Evolutionary conservation across 345 rosid genomes (phyloP).

Genomic region (Ricinus communis): DNA sequence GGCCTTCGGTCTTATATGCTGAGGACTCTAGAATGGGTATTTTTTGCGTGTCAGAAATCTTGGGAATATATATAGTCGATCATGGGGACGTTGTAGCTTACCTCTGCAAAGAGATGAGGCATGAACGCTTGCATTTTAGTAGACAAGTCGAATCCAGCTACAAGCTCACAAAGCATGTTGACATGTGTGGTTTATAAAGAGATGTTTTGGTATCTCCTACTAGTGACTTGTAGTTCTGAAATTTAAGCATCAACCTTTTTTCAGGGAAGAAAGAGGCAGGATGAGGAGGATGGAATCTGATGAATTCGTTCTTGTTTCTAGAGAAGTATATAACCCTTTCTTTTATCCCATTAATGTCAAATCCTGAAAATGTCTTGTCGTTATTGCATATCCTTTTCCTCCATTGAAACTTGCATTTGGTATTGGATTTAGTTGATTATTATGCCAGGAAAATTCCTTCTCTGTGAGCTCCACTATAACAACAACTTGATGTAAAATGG

Average conservation of each 20-base stretch:
- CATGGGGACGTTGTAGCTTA: conserved; percentile 7
- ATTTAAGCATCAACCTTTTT: conserved; percentile 33
- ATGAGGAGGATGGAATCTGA: conserved; percentile 40
- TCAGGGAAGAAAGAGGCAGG: conserved; percentile 13
- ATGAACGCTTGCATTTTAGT: conserved; percentile 11
- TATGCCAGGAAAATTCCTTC: conserved; percentile 37
- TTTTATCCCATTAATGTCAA: conserved; percentile 25
- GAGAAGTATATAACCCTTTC: conserved; percentile 42
- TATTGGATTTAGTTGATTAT: conserved; percentile 18
- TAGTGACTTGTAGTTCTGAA: conserved; percentile 19
- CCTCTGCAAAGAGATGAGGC: conserved; percentile 10
- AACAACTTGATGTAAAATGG: conserved; percentile 31
- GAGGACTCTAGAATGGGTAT: neutral
- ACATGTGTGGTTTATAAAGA: conserved; percentile 21
- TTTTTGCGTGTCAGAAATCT: conserved; percentile 9
- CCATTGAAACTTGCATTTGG: conserved; percentile 41
- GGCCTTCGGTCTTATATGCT: neutral
- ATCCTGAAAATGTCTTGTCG: conserved; percentile 43
- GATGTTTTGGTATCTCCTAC: conserved; percentile 15
- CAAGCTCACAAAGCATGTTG: conserved; percentile 6
- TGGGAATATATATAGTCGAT: neutral
- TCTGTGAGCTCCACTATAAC: conserved; percentile 44
- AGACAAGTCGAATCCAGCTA: conserved; percentile 14
- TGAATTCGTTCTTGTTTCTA: conserved; percentile 49
- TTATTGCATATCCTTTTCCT: conserved; percentile 43